A percentile compares a stretch with the other conserved stretches of the same genome.
Conservation (phyloP, 129 eudicot genomes). For the Flaveria linearis region DNA sequence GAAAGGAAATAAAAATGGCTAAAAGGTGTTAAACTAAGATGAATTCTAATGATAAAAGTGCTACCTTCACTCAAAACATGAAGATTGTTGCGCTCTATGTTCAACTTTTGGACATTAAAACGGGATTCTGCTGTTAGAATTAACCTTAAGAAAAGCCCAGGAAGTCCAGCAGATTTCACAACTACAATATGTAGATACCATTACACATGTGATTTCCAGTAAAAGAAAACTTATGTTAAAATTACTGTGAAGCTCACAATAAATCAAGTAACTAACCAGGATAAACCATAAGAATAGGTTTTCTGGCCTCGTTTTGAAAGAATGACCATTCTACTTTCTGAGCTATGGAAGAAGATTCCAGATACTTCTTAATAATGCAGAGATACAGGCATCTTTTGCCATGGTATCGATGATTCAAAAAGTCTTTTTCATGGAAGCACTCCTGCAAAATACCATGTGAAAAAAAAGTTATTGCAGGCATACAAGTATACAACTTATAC, state of each 20-base stretch:
- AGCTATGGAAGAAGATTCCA: constrained; percentile 49
- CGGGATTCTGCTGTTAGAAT: constrained; percentile 79
- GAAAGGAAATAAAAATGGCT: not conserved
- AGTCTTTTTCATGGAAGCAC: constrained; percentile 92
- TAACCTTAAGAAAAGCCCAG: constrained; percentile 54
- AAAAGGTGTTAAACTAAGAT: not conserved
- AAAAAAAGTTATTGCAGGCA: not conserved
- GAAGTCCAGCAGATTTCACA: constrained; percentile 43
- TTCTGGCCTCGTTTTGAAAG: constrained; percentile 90
- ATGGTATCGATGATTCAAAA: constrained; percentile 86
- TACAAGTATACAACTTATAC: not conserved
- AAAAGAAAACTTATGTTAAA: constrained; percentile 4
- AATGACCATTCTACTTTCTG: constrained; percentile 68
- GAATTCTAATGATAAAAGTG: not conserved
- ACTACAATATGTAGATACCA: constrained; percentile 41
- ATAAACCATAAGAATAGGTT: constrained; percentile 75
- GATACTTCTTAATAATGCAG: constrained; percentile 66
- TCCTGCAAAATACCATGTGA: constrained; percentile 48
- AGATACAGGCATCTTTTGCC: constrained; percentile 93
- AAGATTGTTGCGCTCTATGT: constrained; percentile 62
- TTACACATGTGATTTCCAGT: not conserved
- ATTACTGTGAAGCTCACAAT: not conserved
- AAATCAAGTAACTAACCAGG: constrained; percentile 55
- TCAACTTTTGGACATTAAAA: constrained; percentile 61
- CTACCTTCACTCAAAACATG: constrained; percentile 63